Evolutionary conservation across 164 flowering plant species (phyloP).

Genomic region (Protea cynaroides): DNA sequence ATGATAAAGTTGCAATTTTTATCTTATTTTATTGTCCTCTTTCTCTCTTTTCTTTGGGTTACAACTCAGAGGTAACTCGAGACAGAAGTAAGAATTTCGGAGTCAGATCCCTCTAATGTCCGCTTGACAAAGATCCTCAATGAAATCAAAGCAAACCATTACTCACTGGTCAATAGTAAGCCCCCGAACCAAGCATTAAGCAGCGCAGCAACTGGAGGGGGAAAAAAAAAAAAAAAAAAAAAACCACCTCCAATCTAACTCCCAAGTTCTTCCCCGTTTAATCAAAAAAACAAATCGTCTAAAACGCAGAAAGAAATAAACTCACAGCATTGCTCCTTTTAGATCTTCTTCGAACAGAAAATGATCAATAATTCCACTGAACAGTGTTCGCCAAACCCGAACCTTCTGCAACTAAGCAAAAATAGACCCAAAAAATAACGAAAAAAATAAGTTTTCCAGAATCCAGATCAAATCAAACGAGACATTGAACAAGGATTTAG

Average conservation of each 20-base stretch:
- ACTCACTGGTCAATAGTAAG: neutral
- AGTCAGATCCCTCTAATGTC: conserved; percentile 28
- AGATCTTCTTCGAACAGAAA: conserved; percentile 13
- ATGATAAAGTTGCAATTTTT: neutral
- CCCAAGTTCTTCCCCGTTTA: neutral
- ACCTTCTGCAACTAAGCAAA: neutral
- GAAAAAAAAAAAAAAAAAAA: too few relatives aligned
- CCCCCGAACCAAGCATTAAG: conserved; percentile 23
- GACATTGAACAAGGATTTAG: too few relatives aligned
- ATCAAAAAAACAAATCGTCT: neutral
- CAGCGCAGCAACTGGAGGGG: conserved; percentile 4
- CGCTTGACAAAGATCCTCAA: conserved; percentile 9
- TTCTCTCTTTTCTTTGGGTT: neutral
- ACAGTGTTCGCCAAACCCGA: too few relatives aligned
- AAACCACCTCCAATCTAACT: neutral
- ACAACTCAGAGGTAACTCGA: conserved; percentile 9
- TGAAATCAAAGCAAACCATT: conserved; percentile 25
- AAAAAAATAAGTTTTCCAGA: too few relatives aligned
- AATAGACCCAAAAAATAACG: conserved; percentile 3
- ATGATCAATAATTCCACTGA: too few relatives aligned
- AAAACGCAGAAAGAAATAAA: neutral
- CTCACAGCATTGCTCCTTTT: neutral
- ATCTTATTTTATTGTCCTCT: neutral
- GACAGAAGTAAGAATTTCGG: conserved; percentile 14
- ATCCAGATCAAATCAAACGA: too few relatives aligned